Base-by-base conservation (phyloP, 352 stramenopile species). In the Pythium phragmiticola region DNA sequence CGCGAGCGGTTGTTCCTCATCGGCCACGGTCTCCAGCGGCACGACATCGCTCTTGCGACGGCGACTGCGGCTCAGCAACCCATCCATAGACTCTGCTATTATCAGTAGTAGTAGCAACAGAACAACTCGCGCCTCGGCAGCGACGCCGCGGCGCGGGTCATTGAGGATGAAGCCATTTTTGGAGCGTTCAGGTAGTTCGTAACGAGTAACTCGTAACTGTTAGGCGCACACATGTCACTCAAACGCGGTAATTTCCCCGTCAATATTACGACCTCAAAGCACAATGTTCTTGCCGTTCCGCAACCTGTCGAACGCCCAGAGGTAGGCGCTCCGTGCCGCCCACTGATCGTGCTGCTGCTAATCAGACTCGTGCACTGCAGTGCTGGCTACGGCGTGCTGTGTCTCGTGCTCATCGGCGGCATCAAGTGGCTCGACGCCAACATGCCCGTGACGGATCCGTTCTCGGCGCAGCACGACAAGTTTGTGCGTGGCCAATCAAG, bases 381-480 rank as follows among this genome's bases (percentile, higher is more conserved):
- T 17, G 78, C 68, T 14, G 83, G 64, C 4, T 92, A 90, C 68
- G 80, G 67, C 37, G 77, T 75, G 55, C 62, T 92, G 50, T 92
- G 83, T 53, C 63, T 90, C 9, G 78, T 59, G 41, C 59, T 92
- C 47, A 81, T 83, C 13, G 66, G 67, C 23, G 78, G 78, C 16
- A 90, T 90, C 70, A 85, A 88, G 64, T 90, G 80, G 62, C 66
- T 92, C 67, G 80, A 92, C 60, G 72, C 81, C 41, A 76, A 85
- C 57, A 84, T 73, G 67, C 80, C 78, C 6, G 70, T 78, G 47
- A 52, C 42, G 17, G 70, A 85, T 51, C 61, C 70, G 45, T 67
- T 69, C 45, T 71, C 72, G 28, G 59, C 65, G 19, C 68, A 69
- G 23, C 60, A 73, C 34, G 80, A 88, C 55, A 59, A 47, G 50